These are phyloP conservation scores for Mycena amicta DNA, from an alignment of 768 basidiomycete species.

Conservation along the genomic window DNA sequence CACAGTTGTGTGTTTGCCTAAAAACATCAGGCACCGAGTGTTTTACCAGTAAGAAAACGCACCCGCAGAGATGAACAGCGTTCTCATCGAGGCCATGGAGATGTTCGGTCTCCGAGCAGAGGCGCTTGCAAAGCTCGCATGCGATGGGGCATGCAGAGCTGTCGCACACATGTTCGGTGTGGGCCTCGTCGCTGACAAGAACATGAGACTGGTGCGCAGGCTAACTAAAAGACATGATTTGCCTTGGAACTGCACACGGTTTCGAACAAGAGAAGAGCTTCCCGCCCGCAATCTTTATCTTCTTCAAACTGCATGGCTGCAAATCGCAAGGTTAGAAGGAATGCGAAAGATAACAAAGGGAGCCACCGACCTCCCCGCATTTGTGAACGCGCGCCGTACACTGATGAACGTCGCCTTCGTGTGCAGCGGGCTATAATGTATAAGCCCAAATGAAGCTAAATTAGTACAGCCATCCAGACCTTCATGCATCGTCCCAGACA, in stretches of 20 bases:
- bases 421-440: constrained; percentile 44
- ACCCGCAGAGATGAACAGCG: constrained; percentile 62
- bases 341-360: not conserved
- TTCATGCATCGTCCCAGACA: constrained; percentile 56
- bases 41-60: constrained; percentile 8
- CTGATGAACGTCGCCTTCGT: constrained; percentile 50
- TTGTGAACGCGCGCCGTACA: constrained; percentile 57
- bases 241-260: constrained; percentile 48
- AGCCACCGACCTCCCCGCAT: constrained; percentile 51
- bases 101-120: constrained; percentile 52
- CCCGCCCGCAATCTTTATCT: constrained; percentile 31
- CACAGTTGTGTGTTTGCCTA: constrained; percentile 57
- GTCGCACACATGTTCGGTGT: constrained; percentile 53
- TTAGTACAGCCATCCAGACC: constrained; percentile 30
- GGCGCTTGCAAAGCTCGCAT: constrained; percentile 58
- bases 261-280: constrained; percentile 43
- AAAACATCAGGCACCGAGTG: not conserved
- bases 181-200: constrained; percentile 50
- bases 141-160: constrained; percentile 52
- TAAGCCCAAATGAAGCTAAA: not conserved
- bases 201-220: constrained; percentile 1
- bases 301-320: constrained; percentile 46
- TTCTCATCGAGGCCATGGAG: constrained; percentile 49
- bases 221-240: not conserved
- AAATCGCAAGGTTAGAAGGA: constrained; percentile 9